Evolutionary conservation across 2,329 filamentous ascomycete species (phyloP), one percentile per base, ranked within the genome.

Genomic region (Pyrenophora seminiperda): DNA sequence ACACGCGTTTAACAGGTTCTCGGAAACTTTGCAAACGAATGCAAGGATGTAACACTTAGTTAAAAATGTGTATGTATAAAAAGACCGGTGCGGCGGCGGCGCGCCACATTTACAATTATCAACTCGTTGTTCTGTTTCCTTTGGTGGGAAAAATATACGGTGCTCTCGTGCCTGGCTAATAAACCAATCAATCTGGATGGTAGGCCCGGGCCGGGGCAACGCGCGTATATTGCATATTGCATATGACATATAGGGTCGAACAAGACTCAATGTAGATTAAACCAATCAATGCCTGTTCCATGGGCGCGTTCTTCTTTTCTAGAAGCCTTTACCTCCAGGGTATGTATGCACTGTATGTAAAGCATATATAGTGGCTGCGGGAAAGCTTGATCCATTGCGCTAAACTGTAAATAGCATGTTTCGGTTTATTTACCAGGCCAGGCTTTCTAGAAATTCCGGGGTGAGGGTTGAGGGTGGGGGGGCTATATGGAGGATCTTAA

Each of bases 121-220:
- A n/a, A n/a, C n/a, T n/a, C n/a, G n/a, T n/a, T n/a, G n/a, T n/a
- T n/a, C n/a, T n/a, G n/a, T 13, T 29, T 11, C 47, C 24, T 32
- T 50, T 39, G 45, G 48, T 51, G 48, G 48, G 31, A 46, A 42
- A 51, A 42, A 33, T 14, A 22, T 32, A 30, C n/a, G n/a, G n/a
- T n/a, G n/a, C n/a, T n/a, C n/a, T n/a, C n/a, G n/a, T n/a, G n/a
- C 52, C 46, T 45, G 53, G 47, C 54, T 66, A 59, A n/a, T n/a
- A n/a, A n/a, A n/a, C n/a, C n/a, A n/a, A n/a, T n/a, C n/a, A n/a
- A 68, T 70, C 40, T 68, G 59, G 59, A 50, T 43, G 53, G 42
- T 54, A 63, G 65, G 61, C 46, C 64, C 59, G 65, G 36, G n/a
- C n/a, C 47, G 50, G 65, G 59, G 66, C 59, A n/a, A n/a, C n/a